phyloP scores from a whole-genome alignment of 352 stramenopile species.

The Phytophthora pinifolia region DNA sequence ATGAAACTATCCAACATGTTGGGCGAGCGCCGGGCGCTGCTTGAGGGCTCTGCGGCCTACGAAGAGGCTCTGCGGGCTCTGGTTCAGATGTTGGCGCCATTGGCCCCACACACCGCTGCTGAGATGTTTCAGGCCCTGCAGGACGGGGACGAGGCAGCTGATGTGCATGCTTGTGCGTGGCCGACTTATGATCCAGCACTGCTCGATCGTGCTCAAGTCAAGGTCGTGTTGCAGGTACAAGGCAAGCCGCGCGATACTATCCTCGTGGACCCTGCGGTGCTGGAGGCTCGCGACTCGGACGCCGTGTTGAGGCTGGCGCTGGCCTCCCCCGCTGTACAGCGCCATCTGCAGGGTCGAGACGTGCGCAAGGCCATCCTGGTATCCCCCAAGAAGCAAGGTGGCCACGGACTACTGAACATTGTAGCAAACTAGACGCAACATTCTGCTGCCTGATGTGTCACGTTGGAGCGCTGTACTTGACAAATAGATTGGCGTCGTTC shows the following conservation, averaged over 20 bases:
- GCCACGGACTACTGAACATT: constrained; percentile 81
- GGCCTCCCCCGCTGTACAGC: constrained; percentile 54
- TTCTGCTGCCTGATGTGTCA: too few relatives aligned
- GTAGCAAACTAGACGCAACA: too few relatives aligned
- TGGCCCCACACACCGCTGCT: constrained; percentile 76
- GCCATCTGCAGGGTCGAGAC: constrained; percentile 61
- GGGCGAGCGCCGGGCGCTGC: constrained; percentile 40
- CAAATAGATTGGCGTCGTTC: too few relatives aligned
- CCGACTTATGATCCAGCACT: constrained; percentile 54
- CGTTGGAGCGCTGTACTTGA: not conserved
- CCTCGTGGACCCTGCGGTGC: constrained; percentile 49
- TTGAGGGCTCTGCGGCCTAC: constrained; percentile 45
- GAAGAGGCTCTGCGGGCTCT: constrained; percentile 54
- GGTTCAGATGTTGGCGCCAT: constrained; percentile 76
- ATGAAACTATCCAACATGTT: constrained; percentile 91
- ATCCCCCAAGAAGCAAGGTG: constrained; percentile 77
- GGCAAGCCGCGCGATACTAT: constrained; percentile 78
- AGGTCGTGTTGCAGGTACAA: constrained; percentile 83
- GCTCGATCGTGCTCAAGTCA: constrained; percentile 70
- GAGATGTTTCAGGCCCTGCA: constrained; percentile 77
- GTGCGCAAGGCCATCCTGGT: constrained; percentile 81
- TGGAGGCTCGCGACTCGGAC: constrained; percentile 53
- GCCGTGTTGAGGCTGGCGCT: constrained; percentile 64
- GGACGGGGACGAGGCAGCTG: constrained; percentile 18
- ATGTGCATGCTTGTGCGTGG: constrained; percentile 71